Percentiles rank a stretch among this genome's conserved stretches.
phyloP scores from a whole-genome alignment of 768 basidiomycete genomes.

The Rhodotorula babjevae region DNA sequence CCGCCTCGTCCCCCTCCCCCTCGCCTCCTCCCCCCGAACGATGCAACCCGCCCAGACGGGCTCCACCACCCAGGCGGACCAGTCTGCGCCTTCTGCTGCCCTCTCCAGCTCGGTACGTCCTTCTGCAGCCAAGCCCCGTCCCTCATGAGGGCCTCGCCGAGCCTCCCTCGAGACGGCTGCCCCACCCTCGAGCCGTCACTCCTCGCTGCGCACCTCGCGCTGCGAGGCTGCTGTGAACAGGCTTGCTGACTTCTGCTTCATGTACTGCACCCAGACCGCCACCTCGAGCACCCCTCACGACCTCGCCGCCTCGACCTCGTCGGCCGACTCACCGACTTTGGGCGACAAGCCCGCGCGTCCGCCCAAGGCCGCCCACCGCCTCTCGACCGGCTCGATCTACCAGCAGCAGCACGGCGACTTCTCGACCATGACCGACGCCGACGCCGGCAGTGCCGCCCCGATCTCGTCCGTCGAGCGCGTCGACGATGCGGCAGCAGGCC shows the following conservation, averaged over 20 bases:
- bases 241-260: background rate
- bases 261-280: background rate
- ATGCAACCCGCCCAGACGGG: too few species aligned
- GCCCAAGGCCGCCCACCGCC: conserved; percentile 18
- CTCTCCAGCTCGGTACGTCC: too few species aligned
- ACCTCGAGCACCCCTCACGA: background rate
- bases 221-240: too few species aligned
- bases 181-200: background rate
- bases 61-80: too few species aligned
- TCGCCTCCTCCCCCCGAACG: too few species aligned
- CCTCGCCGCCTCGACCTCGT: background rate
- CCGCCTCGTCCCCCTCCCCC: too few species aligned
- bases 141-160: too few species aligned
- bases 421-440: background rate
- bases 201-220: background rate
- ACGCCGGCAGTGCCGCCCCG: background rate
- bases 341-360: conserved; percentile 18
- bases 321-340: background rate
- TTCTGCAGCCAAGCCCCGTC: too few species aligned
- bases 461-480: background rate
- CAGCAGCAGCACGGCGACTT: background rate
- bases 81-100: too few species aligned
- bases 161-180: background rate
- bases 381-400: conserved; percentile 24
- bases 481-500: conserved; percentile 4